Base-by-base conservation (phyloP, 805 yeast species). In the Saccharomycopsis sp. region DNA sequence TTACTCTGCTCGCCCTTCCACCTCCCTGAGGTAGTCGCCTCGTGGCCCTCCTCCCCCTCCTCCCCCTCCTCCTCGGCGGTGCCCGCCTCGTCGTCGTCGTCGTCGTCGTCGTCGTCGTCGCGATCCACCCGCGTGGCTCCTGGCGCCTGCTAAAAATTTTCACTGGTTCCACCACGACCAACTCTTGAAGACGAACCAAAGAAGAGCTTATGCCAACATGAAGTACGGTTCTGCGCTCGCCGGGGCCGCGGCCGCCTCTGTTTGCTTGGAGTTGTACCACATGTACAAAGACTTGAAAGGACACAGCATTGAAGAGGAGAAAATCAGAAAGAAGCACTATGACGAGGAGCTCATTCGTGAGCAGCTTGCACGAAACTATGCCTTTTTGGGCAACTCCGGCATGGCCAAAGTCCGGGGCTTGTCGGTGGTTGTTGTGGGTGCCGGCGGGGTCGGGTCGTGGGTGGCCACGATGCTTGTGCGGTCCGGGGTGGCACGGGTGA, bases 391-490 rank as follows among this genome's bases (percentile, higher is more conserved):
- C 9, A 84, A 82, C 38, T 82, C 79, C 16, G 97, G 96, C 1
- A 77, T 87, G 74, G 59, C 62, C 15, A 75, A 74, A 45, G 73
- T 92, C 13, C 75, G 95, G 41, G 61, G 68, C 9, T 80, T 85
- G 53, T 72, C 88, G 2, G 82, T 86, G 2, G 82, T 89, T 12
- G 77, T 75, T 22, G 80, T 77, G 9, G 98, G 99, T 22, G 92
- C 89, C 13, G 99, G 99, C 44, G 99, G 99, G 44, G 99, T 92
- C 30, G 99, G 99, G 2, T 88, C 96, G 0, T 88, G 96, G 89
- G 95, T 80, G 18, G 79, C 82, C 9, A 80, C 94, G 8, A 85
- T 94, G 82, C 68, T 92, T 42, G 81, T 83, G 2, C 76, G 99
- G 53, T 83, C 95, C 13, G 99, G 99, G 12, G 79, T 88, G 30